These are phyloP conservation scores for Sequoia sempervirens DNA, from an alignment of 75 land plant species.

Conservation along the genomic window DNA sequence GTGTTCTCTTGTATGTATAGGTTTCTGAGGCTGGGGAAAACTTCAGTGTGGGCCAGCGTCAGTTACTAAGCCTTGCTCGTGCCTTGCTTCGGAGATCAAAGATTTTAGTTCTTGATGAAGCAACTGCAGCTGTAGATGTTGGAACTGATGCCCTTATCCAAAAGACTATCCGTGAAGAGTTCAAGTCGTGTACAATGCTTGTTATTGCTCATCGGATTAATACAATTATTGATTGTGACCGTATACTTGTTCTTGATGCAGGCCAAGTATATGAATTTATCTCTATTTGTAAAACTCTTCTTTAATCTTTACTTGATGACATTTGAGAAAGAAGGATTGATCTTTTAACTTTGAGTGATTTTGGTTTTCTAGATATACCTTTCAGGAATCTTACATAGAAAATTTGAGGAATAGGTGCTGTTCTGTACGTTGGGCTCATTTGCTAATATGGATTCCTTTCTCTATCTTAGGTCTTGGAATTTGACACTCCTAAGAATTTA, in stretches of 20 bases:
- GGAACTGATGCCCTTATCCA: constrained; percentile 95
- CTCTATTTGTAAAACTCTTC: background rate
- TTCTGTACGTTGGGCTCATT: background rate
- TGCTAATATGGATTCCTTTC: background rate
- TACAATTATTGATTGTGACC: too few species aligned
- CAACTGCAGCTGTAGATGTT: constrained; percentile 99
- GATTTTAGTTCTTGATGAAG: constrained; percentile 99
- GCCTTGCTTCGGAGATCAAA: constrained; percentile 90
- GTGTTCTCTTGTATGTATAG: constrained; percentile 22
- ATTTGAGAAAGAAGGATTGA: background rate
- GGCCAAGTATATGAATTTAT: constrained; percentile 34
- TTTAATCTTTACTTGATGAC: background rate
- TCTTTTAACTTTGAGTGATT: background rate
- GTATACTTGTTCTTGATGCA: too few species aligned
- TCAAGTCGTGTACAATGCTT: constrained; percentile 96
- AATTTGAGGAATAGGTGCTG: background rate
- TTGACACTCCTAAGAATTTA: constrained; percentile 70
- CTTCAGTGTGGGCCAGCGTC: constrained; percentile 98
- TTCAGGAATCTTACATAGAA: background rate
- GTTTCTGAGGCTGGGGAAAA: constrained; percentile 94
- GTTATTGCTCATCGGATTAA: too few species aligned
- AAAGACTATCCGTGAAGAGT: constrained; percentile 96
- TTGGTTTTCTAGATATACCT: background rate
- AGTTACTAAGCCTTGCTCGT: constrained; percentile 91
- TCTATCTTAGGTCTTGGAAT: constrained; percentile 60